These are phyloP conservation scores for Heterobasidion occidentale DNA, from an alignment of 1,284 basidiomycete species.

Conservation along the genomic window DNA sequence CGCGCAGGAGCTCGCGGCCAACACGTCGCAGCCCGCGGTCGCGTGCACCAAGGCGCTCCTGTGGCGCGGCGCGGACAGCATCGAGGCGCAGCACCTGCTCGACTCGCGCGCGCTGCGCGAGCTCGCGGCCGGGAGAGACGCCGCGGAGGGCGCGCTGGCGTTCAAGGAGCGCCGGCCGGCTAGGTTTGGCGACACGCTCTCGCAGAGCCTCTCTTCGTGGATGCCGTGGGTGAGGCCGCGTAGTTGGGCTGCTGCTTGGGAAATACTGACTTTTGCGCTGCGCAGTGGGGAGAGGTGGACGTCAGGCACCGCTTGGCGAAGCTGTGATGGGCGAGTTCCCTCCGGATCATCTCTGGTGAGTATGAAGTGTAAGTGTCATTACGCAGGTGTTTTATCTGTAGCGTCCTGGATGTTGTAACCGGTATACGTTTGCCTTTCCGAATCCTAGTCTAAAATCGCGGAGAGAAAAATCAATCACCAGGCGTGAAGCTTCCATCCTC, in stretches of 20 bases:
- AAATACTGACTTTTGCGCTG: neutral
- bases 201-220: conserved; percentile 30
- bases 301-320: conserved; percentile 28
- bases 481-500: too few species aligned
- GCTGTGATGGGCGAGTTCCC: conserved; percentile 15
- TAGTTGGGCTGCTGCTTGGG: neutral
- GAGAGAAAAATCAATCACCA: too few species aligned
- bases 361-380: too few species aligned
- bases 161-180: conserved; percentile 40
- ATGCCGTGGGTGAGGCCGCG: conserved; percentile 40
- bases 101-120: conserved; percentile 42
- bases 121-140: conserved; percentile 31
- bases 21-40: conserved; percentile 41
- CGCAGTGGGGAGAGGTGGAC: conserved; percentile 33
- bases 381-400: too few species aligned
- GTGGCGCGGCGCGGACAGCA: conserved; percentile 37
- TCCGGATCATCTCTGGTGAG: too few species aligned
- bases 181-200: conserved; percentile 36
- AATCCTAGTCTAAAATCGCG: too few species aligned
- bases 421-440: too few species aligned
- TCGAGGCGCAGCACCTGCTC: conserved; percentile 46
- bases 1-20: conserved; percentile 41
- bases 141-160: conserved; percentile 36
- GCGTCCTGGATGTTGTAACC: too few species aligned
- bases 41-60: conserved; percentile 45